Percentiles rank a stretch among this genome's conserved stretches.
Conservation (phyloP, 2,329 filamentous ascomycete species). For the Trichoderma breve region DNA sequence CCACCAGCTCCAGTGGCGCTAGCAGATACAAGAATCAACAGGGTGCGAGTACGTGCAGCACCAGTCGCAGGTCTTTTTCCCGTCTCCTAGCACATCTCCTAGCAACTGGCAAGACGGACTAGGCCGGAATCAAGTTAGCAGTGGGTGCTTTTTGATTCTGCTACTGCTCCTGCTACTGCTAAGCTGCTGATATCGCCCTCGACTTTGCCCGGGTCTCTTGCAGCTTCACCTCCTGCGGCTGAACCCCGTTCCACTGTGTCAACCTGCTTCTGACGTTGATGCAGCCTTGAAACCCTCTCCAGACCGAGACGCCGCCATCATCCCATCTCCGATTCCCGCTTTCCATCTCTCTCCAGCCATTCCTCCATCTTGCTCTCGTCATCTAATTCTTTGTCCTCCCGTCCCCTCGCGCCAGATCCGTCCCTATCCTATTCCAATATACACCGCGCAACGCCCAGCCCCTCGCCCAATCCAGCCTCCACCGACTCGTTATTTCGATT, state of each 20-base stretch:
- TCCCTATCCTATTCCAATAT: neutral
- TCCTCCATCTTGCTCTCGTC: neutral
- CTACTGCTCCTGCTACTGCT: neutral
- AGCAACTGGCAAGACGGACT: neutral
- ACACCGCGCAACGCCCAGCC: slow-evolving; percentile 9
- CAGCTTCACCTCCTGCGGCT: slow-evolving; percentile 37
- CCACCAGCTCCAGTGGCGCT: slow-evolving; percentile 14
- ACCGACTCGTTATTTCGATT: slow-evolving; percentile 12
- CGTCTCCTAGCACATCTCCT: slow-evolving; percentile 4
- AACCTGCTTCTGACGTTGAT: slow-evolving; percentile 36
- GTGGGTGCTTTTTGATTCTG: neutral
- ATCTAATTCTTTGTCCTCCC: neutral
- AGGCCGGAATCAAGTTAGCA: slow-evolving; percentile 12
- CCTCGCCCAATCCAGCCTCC: slow-evolving; percentile 12
- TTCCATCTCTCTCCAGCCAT: neutral
- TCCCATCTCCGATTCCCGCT: slow-evolving; percentile 15
- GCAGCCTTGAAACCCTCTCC: slow-evolving; percentile 21
- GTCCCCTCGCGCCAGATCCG: neutral
- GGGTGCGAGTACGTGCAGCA: neutral
- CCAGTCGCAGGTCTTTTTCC: neutral
- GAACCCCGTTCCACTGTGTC: slow-evolving; percentile 37
- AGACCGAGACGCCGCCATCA: slow-evolving; percentile 33
- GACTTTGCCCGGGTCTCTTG: slow-evolving; percentile 9
- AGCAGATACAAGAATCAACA: slow-evolving; percentile 18
- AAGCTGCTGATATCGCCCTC: slow-evolving; percentile 16